Evolutionary conservation across 495 filamentous ascomycete genomes (phyloP).

Genomic region (Rusavskia elegans): DNA sequence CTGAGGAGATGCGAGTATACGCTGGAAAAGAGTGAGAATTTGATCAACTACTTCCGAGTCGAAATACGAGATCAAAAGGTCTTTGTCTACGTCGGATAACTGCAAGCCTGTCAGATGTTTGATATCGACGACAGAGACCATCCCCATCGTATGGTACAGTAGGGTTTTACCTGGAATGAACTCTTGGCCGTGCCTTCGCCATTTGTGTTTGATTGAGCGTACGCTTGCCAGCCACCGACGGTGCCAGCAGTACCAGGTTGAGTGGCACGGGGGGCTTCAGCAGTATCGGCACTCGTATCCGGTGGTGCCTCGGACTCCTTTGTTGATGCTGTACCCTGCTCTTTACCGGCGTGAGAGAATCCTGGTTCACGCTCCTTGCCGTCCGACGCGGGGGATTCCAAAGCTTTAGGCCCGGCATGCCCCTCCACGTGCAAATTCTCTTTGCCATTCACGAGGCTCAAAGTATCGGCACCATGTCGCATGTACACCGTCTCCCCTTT

Average conservation of each 20-base stretch:
- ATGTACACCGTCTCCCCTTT: not conserved
- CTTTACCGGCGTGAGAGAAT: too few relatives aligned
- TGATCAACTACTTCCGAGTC: conserved; percentile 22
- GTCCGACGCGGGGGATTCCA: too few relatives aligned
- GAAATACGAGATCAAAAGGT: conserved; percentile 28
- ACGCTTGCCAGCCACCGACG: not conserved
- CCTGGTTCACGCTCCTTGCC: too few relatives aligned
- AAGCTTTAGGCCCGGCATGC: too few relatives aligned
- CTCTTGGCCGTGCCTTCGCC: not conserved
- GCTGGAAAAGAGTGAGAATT: conserved; percentile 28
- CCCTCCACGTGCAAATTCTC: too few relatives aligned
- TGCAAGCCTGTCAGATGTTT: not conserved
- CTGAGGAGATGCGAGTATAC: conserved; percentile 25
- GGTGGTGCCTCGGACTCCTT: not conserved
- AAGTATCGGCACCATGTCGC: not conserved
- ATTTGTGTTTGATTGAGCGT: not conserved
- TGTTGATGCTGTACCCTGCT: too few relatives aligned
- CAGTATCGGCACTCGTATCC: not conserved
- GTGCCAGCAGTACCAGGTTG: not conserved
- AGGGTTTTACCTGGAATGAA: conserved; percentile 2
- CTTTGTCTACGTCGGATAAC: conserved; percentile 31
- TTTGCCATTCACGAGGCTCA: conserved; percentile 1
- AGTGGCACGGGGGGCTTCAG: not conserved
- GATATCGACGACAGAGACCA: not conserved
- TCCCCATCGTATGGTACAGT: not conserved